phyloP scores from a whole-genome alignment of 2,329 filamentous ascomycete genomes.

The Graphilbum ipis-grandicollis region DNA sequence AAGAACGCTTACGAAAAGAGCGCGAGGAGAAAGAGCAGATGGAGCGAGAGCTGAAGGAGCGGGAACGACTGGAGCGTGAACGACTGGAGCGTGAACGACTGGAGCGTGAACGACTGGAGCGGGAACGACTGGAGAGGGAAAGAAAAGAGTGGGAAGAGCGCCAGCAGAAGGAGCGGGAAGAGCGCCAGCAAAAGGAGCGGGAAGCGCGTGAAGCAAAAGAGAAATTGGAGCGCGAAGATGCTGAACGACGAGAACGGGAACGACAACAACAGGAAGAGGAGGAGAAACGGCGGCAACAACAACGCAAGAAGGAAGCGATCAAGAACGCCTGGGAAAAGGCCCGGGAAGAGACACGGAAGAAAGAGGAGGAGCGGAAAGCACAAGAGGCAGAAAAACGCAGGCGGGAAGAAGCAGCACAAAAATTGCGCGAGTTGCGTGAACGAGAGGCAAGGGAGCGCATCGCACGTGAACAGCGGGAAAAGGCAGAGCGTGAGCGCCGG shows the following conservation, averaged over 20 bases:
- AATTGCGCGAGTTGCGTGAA: constrained; percentile 14
- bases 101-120: too few relatives aligned
- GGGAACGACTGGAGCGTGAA: too few relatives aligned
- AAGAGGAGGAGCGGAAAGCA: constrained; percentile 45
- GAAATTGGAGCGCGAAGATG: too few relatives aligned
- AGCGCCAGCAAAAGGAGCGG: too few relatives aligned
- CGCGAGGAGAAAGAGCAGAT: background rate
- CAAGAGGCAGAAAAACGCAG: constrained; percentile 44
- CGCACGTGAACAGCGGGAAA: constrained; percentile 13
- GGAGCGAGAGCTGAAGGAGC: background rate
- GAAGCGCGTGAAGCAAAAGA: too few relatives aligned
- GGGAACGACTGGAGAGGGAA: too few relatives aligned
- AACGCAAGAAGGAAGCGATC: constrained; percentile 18
- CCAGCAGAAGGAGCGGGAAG: too few relatives aligned
- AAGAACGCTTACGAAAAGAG: background rate
- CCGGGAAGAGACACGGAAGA: constrained; percentile 45
- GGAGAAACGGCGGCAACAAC: too few relatives aligned
- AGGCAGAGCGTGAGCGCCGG: constrained; percentile 14
- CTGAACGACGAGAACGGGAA: too few relatives aligned
- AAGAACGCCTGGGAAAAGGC: constrained; percentile 50
- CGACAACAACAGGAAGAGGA: constrained; percentile 3
- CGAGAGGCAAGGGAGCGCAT: constrained; percentile 17
- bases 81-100: too few relatives aligned
- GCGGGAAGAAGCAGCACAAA: constrained; percentile 36
- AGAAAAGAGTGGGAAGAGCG: too few relatives aligned